A percentile compares a stretch with the other conserved stretches of the same genome.
Evolutionary conservation across 208 protist species (phyloP).

Genomic region (Leishmania braziliensis): DNA sequence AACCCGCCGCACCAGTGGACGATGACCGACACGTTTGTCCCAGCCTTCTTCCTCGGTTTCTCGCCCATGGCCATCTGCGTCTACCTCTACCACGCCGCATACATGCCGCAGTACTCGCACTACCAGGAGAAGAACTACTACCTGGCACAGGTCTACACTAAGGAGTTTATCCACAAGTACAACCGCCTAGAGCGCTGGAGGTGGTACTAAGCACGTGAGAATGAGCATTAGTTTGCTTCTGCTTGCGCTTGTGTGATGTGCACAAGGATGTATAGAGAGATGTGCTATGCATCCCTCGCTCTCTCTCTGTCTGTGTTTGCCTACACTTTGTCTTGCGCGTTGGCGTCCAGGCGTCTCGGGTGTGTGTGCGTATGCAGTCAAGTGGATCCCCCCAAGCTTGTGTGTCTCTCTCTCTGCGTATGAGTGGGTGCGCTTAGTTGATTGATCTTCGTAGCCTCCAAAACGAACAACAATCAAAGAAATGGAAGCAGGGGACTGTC

Average conservation of each 20-base stretch:
- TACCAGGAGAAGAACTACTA: conserved; percentile 94
- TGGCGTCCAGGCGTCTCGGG: neutral
- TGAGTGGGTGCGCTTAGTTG: neutral
- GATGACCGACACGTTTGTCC: conserved; percentile 88
- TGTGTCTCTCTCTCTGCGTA: neutral
- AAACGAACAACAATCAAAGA: neutral
- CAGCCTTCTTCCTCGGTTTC: conserved; percentile 80
- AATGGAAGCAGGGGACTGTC: neutral
- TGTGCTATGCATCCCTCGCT: neutral
- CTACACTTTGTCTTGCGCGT: neutral
- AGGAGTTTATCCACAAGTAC: conserved; percentile 93
- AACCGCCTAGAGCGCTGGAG: conserved; percentile 90
- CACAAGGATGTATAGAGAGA: neutral
- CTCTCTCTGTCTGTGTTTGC: neutral
- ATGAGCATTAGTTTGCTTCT: conserved; percentile 5
- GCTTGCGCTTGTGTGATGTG: conserved; percentile 1
- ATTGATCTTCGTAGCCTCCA: neutral
- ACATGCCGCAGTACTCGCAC: conserved; percentile 92
- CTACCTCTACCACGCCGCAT: conserved; percentile 87
- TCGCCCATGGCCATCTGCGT: conserved; percentile 80
- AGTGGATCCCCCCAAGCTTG: neutral
- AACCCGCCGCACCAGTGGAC: conserved; percentile 93
- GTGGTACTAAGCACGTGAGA: conserved; percentile 64
- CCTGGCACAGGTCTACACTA: conserved; percentile 86
- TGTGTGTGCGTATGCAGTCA: neutral